Base-by-base conservation (phyloP, 352 stramenopile species). In the Phytophthora sansomeana region DNA sequence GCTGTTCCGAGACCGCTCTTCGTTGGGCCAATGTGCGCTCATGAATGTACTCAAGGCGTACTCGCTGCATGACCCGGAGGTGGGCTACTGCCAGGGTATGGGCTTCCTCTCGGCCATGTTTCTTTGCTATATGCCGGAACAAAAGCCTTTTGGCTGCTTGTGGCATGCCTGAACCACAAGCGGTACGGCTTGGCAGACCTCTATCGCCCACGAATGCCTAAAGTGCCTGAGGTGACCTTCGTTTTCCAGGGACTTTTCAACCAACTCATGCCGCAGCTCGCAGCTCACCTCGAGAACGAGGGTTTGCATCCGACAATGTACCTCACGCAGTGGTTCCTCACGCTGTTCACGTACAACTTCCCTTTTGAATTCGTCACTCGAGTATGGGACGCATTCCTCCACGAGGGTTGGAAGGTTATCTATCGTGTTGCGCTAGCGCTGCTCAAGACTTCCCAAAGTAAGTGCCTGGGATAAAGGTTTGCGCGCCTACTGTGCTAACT, bases 361-460 rank as follows among this genome's bases (percentile, higher is more conserved):
- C 95, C 95, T n/a, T 99, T 99, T 67, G 93, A 99, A 62, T 92
- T 99, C 46, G 97, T 99, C 17, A 94, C 92, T 44, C 83, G 95
- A 38, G 93, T 99, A 5, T 99, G 96, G 96, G 97, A 99, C 74
- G 83, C 85, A 46, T 99, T 99, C 70, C 74, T 99, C 16, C 77
- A 92, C 44, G 97, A 99, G 74, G 97, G 97, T 47, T 99, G 95
- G 95, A 99, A 98, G 59, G 92, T 99, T n/a, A 95, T 98, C 13
- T 98, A 98, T 72, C 89, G 96, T 38, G 88, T 98, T 33, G 95
- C 97, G 53, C 67, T 99, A 4, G 92, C 92, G 9, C 69, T 99
- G 24, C 78, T 99, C 49, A 91, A 92, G 35, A 55, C 88, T 44
- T 89, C 77, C 1, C 81, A 92, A 36, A 88, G 83, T 94, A 73